Conservation (phyloP, 2,329 filamentous ascomycete species). For the Alternaria incomplexa region DNA sequence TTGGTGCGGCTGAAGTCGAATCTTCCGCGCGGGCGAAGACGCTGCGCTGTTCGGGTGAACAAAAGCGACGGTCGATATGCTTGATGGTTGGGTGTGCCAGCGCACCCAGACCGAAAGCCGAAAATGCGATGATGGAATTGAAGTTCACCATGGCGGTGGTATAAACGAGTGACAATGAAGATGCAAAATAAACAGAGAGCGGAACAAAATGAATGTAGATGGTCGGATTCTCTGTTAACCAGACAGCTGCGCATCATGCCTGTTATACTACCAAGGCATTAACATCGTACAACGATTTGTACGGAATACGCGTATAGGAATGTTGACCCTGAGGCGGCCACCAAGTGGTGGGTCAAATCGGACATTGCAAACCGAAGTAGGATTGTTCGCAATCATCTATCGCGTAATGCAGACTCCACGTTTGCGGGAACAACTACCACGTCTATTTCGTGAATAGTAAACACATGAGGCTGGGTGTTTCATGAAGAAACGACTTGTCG, state of each 20-base stretch:
- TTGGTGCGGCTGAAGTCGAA: constrained; percentile 18
- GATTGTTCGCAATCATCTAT: not conserved
- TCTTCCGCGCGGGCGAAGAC: constrained; percentile 17
- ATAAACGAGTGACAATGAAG: not conserved
- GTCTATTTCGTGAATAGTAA: not conserved
- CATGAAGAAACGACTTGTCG: not conserved
- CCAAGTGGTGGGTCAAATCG: not conserved
- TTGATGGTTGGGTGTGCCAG: constrained; percentile 34
- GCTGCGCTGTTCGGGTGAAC: constrained; percentile 20
- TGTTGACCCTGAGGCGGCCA: not conserved
- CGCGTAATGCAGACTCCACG: not conserved
- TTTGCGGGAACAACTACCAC: not conserved
- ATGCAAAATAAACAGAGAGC: not conserved
- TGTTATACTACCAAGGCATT: not conserved
- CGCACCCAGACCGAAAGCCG: constrained; percentile 22
- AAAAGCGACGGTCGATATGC: constrained; percentile 30
- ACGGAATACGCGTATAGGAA: not conserved
- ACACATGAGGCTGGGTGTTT: not conserved
- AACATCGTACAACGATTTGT: not conserved
- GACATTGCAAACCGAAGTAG: not conserved
- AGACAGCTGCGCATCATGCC: not conserved
- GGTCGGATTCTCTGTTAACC: not conserved
- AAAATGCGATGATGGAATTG: constrained; percentile 19
- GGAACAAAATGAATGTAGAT: not conserved
- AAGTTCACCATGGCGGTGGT: constrained; percentile 23